Conservation (phyloP, 305 asterid species). For the Fraxinus latifolia region DNA sequence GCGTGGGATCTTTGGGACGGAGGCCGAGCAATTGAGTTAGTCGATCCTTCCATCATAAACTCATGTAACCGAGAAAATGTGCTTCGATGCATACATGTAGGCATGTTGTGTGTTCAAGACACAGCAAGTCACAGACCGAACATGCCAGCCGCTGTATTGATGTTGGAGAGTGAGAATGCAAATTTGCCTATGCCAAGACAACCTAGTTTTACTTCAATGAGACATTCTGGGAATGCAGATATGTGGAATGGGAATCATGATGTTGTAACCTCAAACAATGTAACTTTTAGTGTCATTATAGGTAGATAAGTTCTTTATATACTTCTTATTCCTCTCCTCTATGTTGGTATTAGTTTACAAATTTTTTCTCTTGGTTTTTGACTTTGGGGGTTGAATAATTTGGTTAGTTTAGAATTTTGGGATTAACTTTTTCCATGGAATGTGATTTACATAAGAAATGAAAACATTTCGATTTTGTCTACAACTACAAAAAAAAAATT, state of each 20-base stretch:
- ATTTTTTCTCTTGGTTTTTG: background rate
- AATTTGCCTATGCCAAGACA: constrained; percentile 59
- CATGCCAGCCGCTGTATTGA: constrained; percentile 68
- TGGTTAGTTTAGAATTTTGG: background rate
- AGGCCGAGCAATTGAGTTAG: constrained; percentile 48
- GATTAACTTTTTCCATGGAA: background rate
- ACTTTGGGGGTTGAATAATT: background rate
- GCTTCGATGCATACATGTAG: constrained; percentile 66
- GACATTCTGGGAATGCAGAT: constrained; percentile 30
- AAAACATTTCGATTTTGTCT: background rate
- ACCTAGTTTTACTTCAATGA: constrained; percentile 43
- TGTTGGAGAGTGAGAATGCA: constrained; percentile 62
- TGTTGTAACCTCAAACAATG: constrained; percentile 27
- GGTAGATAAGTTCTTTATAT: constrained; percentile 30
- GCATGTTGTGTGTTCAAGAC: constrained; percentile 80
- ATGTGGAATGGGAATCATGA: constrained; percentile 30
- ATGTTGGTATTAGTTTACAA: background rate
- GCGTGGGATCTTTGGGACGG: constrained; percentile 81
- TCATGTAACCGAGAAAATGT: constrained; percentile 41
- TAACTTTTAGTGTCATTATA: constrained; percentile 29
- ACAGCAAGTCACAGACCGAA: constrained; percentile 53
- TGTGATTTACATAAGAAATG: background rate
- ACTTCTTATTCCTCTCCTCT: background rate
- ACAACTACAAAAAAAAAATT: background rate
- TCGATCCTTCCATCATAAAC: constrained; percentile 42